These are phyloP conservation scores for Fonsecaea pugnacius DNA, from an alignment of 2,329 filamentous ascomycete species.

Conservation along the genomic window DNA sequence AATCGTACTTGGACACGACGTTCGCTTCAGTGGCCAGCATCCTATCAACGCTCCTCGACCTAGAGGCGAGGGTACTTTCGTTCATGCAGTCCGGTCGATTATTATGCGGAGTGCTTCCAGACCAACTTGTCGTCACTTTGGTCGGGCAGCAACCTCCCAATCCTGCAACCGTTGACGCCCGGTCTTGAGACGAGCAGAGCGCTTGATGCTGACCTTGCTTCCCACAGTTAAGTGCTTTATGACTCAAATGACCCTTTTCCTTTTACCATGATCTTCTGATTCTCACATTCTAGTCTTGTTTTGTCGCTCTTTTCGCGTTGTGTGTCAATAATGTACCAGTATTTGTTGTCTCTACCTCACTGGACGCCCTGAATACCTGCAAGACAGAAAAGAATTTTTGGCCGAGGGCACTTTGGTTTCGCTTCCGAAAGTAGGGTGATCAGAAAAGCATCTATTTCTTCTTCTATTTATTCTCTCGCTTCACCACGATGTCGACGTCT, in stretches of 20 bases:
- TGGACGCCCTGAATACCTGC: conserved; percentile 5
- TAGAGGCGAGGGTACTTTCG: conserved; percentile 3
- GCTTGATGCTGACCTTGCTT: conserved; percentile 9
- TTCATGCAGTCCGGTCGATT: conserved; percentile 28
- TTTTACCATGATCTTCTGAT: conserved; percentile 5
- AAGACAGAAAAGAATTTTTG: background rate
- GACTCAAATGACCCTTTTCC: conserved; percentile 12
- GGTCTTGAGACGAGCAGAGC: conserved; percentile 3
- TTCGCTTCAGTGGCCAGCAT: background rate
- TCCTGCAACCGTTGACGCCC: background rate
- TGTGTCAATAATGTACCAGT: conserved; percentile 17
- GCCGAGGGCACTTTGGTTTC: background rate
- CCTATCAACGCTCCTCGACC: background rate
- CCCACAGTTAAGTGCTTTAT: conserved; percentile 9
- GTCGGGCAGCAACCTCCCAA: conserved; percentile 29
- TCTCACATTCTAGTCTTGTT: background rate
- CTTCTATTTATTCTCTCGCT: conserved; percentile 2
- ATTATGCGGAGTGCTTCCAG: conserved; percentile 17
- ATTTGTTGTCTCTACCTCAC: conserved; percentile 5
- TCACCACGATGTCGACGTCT: conserved; percentile 28
- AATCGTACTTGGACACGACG: conserved; percentile 1
- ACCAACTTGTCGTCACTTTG: conserved; percentile 7
- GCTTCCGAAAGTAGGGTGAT: background rate
- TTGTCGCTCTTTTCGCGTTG: conserved; percentile 1
- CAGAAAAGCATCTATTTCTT: background rate